Base-by-base conservation (phyloP, 192 early-diverging fungal species). In the Phlyctochytrium planicorne region DNA sequence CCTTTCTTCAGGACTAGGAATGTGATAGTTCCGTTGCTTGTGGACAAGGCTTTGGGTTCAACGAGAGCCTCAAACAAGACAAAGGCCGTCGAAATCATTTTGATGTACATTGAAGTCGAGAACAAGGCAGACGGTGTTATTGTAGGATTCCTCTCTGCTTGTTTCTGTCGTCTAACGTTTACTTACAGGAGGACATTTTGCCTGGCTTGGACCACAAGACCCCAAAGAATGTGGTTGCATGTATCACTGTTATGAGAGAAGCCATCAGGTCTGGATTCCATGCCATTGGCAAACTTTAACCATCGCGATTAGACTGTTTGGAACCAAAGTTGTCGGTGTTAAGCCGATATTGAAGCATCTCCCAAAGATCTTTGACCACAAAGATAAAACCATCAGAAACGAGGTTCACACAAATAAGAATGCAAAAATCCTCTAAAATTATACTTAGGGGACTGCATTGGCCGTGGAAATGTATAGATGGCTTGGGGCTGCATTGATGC, bases 391-490 rank as follows among this genome's bases (percentile, higher is more conserved):
- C 55, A 96, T 99, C 16, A 84, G 97, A 52, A 82, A 82, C 16
- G 97, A 99, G 82, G 91, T 93, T 52, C n/a, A 24, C n/a, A 23
- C 24, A 70, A 52, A 14, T 71, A n/a, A 30, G 57, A 65, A 35
- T 2, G 33, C 60, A 20, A 34, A 25, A 23, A 24, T 34, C 14
- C 34, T 53, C n/a, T 75, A 64, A 35, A 37, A 68, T 27, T 59
- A n/a, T 52, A 1, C 31, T 14, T 33, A 89, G 88, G 84, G 79
- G 31, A 83, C 82, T 27, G 68, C 70, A 14, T 74, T 98, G 53
- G 82, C 90, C 0, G 77, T 95, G 37, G 96, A 98, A 79, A 71
- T 99, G 60, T 98, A 94, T 69, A 85, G 91, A 40, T 99, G 94
- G 93, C 84, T 99, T 59, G 90, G 94, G 24, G 81, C 84, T 36